Evolutionary conservation across 2,329 filamentous ascomycete species (phyloP), one percentile per base, ranked within the genome.

Genomic region (Colletotrichum incanum): DNA sequence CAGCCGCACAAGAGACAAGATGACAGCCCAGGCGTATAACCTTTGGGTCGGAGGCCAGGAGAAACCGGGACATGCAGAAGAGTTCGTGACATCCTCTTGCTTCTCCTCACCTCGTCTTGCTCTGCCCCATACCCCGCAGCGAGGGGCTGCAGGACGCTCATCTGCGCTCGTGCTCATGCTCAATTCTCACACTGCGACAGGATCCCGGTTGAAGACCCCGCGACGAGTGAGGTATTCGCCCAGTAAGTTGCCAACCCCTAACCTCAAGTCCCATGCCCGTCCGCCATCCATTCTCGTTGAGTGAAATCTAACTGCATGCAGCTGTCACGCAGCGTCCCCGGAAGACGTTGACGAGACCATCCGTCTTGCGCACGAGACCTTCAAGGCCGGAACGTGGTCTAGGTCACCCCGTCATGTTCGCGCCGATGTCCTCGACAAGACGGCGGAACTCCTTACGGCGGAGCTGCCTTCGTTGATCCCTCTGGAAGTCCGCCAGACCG

Each of bases 401-500:
- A 85, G 82, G 64, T 84, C 86, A 2, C 83, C 90, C 3, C 85
- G 88, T 20, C 87, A 91, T 61, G 77, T 83, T 12, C 89, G 91
- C 28, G 92, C 91, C 70, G 86, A 89, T 26, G 88, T 92, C 9
- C 85, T 93, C 16, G 90, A 92, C 64, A 87, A 83, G 64, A 87
- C 89, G 11, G 91, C 91, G 0, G 78, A 80, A 1, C 83, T 92
- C 0, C 84, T 93, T 3, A 83, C 84, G 1, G 78, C 79, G 0
- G 82, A 86, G 9, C 83, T 94, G 1, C 84, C 88, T 0, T 79
- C 82, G 0, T 85, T 94, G 49, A 91, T 93, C 61, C 79, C 83
- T 11, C 84, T 93, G 5, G 92, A 94, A 79, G 90, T 92, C 9
- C 83, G 80, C 43, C 92, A 94, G 79, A 94, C 92, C 0, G 92